Percentiles rank a stretch among this genome's conserved stretches.
These are phyloP conservation scores for Rhizophagus prolifer DNA, from an alignment of 192 early-diverging fungal genomes.

Conservation along the genomic window DNA sequence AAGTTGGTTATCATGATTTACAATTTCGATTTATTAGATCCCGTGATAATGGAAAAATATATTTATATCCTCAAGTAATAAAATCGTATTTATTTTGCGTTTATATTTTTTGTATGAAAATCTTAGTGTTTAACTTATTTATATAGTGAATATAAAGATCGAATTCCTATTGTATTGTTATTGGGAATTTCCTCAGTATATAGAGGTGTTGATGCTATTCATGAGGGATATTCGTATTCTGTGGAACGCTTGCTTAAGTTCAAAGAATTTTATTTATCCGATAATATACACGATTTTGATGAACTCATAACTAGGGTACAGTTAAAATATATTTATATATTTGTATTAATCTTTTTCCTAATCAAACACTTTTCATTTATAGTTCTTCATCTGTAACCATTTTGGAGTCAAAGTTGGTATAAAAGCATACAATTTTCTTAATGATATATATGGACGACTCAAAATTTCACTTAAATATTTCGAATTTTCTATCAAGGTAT, in stretches of 20 bases:
- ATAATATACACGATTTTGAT: constrained; percentile 71
- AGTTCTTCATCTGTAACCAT: constrained; percentile 59
- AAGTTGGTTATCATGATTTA: constrained; percentile 76
- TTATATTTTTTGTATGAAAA: background rate
- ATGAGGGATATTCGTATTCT: constrained; percentile 76
- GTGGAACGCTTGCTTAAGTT: constrained; percentile 69
- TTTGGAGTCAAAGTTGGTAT: constrained; percentile 63
- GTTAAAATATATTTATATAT: background rate
- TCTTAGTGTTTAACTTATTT: background rate
- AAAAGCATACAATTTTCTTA: constrained; percentile 69
- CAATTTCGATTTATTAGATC: constrained; percentile 85
- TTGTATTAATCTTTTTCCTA: constrained; percentile 7
- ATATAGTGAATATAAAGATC: constrained; percentile 63
- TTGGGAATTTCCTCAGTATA: constrained; percentile 85
- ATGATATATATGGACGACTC: constrained; percentile 78
- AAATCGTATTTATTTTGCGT: background rate
- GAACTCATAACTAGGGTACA: constrained; percentile 59
- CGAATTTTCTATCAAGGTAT: constrained; percentile 69
- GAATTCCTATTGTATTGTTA: constrained; percentile 75
- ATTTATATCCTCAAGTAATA: constrained; percentile 66
- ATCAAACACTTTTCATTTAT: constrained; percentile 26
- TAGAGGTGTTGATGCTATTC: constrained; percentile 60
- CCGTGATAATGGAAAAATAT: constrained; percentile 70
- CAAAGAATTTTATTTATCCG: constrained; percentile 78
- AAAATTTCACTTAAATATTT: constrained; percentile 80